Evolutionary conservation across 805 yeast species (phyloP), one percentile per base, ranked within the genome.

Genomic region (Peterozyma xylosa): DNA sequence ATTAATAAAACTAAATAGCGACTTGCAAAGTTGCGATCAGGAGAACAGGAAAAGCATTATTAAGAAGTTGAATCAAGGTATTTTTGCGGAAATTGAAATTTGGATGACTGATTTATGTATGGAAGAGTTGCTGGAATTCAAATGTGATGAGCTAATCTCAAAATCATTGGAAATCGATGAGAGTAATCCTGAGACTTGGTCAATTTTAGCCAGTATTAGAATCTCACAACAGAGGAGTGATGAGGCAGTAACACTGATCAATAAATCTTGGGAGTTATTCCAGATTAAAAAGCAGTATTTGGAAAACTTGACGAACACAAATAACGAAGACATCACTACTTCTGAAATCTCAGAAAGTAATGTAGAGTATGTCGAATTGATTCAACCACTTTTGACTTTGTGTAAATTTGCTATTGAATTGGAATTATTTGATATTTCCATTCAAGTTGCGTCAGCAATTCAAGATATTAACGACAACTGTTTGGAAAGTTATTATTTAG

Each of bases 71-170:
- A 78, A 83, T 50, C 85, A 81, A 56, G 96, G 91, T 0, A 67
- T 87, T 27, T 80, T 91, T 52, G 82, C 96, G 6, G 74, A 83
- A 67, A 85, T 93, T 55, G 99, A 91, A 63, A 84, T 87, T 45
- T 90, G 96, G 96, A 87, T 89, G 97, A 91, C 98, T 1, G 97
- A 91, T 67, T 68, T 90, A 50, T 90, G 98, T 67, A 88, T 90
- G 96, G 95, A 87, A 55, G 79, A 79, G 2, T 80, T 82, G 51
- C 98, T 98, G 2, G 98, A 93, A 63, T 17, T 60, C 9, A 73
- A 78, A 59, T 93, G 98, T 64, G 85, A 89, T 53, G 70, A 70
- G 44, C 69, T 86, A 50, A 82, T 90, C 43, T 62, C 74, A 10
- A 76, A 74, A 51, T 79, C 95, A 1, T 62, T 87, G 55, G 63